A percentile compares a stretch with the other conserved stretches of the same genome.
These are phyloP conservation scores for Tillandsia fasciculata DNA, from an alignment of 176 grass and related monocot genomes.

Conservation along the genomic window DNA sequence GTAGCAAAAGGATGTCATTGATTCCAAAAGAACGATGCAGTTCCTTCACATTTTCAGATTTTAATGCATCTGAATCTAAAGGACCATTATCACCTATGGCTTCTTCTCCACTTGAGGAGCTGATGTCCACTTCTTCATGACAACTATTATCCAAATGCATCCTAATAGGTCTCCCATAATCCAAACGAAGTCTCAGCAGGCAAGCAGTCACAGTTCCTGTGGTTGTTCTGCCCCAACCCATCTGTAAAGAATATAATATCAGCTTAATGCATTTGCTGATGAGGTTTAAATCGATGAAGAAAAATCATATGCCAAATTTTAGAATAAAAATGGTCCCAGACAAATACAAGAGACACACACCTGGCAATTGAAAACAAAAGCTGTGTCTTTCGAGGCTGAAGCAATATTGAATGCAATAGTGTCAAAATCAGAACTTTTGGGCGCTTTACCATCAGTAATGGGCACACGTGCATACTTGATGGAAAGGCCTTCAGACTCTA, in stretches of 20 bases:
- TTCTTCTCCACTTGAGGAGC: slow-evolving; percentile 73
- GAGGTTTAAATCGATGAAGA: neutral
- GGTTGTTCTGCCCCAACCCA: slow-evolving; percentile 95
- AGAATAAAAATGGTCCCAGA: slow-evolving; percentile 1
- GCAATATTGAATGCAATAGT: slow-evolving; percentile 68
- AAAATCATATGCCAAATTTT: neutral
- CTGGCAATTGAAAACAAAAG: slow-evolving; percentile 98
- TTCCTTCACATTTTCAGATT: slow-evolving; percentile 32
- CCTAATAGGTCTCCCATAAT: slow-evolving; percentile 73
- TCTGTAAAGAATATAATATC: slow-evolving; percentile 42
- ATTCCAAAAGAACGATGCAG: slow-evolving; percentile 56
- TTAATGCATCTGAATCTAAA: slow-evolving; percentile 24
- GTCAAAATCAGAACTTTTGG: slow-evolving; percentile 97
- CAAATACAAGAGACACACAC: slow-evolving; percentile 20
- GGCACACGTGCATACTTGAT: slow-evolving; percentile 93
- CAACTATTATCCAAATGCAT: slow-evolving; percentile 40
- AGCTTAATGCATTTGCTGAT: slow-evolving; percentile 1
- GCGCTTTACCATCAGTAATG: slow-evolving; percentile 99
- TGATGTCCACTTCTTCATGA: slow-evolving; percentile 37
- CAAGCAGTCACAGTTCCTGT: slow-evolving; percentile 96
- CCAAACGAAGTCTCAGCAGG: slow-evolving; percentile 67
- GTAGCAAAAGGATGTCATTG: slow-evolving; percentile 81
- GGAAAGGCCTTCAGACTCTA: slow-evolving; percentile 73
- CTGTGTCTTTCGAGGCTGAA: slow-evolving; percentile 53
- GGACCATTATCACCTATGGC: slow-evolving; percentile 35